Evolutionary conservation across 73 alveolate genomes (phyloP), one percentile per base, ranked within the genome.

Genomic region (Blepharisma stoltei): DNA sequence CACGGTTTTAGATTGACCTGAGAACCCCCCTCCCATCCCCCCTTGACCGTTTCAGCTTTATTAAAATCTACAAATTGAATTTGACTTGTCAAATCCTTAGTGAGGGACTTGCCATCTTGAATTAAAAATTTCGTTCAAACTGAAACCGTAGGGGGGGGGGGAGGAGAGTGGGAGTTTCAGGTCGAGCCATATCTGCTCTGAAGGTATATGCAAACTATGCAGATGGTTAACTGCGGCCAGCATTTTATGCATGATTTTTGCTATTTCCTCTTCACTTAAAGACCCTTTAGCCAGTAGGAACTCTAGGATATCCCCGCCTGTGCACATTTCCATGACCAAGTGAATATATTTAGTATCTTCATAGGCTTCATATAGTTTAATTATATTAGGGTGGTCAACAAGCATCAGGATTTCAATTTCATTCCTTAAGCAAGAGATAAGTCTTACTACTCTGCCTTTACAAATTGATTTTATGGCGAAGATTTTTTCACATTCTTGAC

Each of bases 171-270:
- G n/a, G n/a, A n/a, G n/a, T n/a, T n/a, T n/a, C n/a, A n/a, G n/a
- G n/a, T n/a, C n/a, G n/a, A n/a, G n/a, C n/a, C n/a, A n/a, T n/a
- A n/a, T n/a, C n/a, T n/a, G n/a, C n/a, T n/a, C n/a, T n/a, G n/a
- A n/a, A n/a, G n/a, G n/a, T n/a, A n/a, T 80, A 70, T 80, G 77
- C 55, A 70, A 32, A 20, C 60, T 49, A 70, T 80, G 88, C 21
- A 80, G 65, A 80, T 80, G 67, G 48, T 75, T 67, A 71, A 80
- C 54, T 50, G 88, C 88, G 0, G 41, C 41, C 41, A 32, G 41
- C 41, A 32, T 32, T 32, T 32, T 32, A 32, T 1, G 41, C 41
- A 60, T 60, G 0, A 60, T 18, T 14, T 14, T 18, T 9, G 23
- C 18, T 1, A 60, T 38, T 60, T 60, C 73, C 47, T 60, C 18